Evolutionary conservation across 371 early-diverging fungal genomes (phyloP).

Genomic region (Lichtheimia hyalospora): DNA sequence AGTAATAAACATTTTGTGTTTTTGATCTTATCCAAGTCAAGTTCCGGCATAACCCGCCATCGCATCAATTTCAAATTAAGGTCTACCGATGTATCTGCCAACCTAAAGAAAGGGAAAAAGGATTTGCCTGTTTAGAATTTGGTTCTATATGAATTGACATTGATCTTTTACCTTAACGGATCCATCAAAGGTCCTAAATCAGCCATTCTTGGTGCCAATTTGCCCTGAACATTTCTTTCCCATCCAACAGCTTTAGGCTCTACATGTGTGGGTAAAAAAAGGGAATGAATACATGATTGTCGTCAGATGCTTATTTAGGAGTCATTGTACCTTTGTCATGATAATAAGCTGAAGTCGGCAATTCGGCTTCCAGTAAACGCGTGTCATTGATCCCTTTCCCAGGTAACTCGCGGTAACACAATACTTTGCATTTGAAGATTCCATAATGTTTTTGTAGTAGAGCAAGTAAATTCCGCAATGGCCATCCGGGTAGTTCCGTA

Average conservation of each 20-base stretch:
- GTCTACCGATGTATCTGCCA: conserved; percentile 88
- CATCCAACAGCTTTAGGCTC: conserved; percentile 80
- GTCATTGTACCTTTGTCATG: too few species aligned
- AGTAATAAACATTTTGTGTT: conserved; percentile 79
- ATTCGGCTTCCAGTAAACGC: conserved; percentile 16
- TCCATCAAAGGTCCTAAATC: conserved; percentile 88
- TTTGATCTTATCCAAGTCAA: conserved; percentile 81
- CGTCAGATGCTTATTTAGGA: too few species aligned
- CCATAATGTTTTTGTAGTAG: conserved; percentile 46
- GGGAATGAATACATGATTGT: too few species aligned
- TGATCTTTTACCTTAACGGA: conserved; percentile 53
- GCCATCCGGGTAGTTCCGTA: conserved; percentile 81
- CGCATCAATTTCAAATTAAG: conserved; percentile 95
- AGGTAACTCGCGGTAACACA: conserved; percentile 74
- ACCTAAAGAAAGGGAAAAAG: conserved; percentile 25
- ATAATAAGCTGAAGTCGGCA: conserved; percentile 14
- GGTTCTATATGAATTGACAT: not conserved
- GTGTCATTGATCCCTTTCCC: conserved; percentile 18
- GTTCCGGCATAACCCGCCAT: conserved; percentile 87
- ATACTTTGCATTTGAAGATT: conserved; percentile 47
- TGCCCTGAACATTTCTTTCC: conserved; percentile 84
- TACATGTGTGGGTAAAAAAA: conserved; percentile 5
- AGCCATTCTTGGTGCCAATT: conserved; percentile 80
- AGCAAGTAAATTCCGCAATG: conserved; percentile 81
- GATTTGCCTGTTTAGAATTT: conserved; percentile 1